Percentiles rank a stretch among this genome's conserved stretches.
Evolutionary conservation across 1,284 basidiomycete species (phyloP).

Genomic region (Ceratobasidium sp.): DNA sequence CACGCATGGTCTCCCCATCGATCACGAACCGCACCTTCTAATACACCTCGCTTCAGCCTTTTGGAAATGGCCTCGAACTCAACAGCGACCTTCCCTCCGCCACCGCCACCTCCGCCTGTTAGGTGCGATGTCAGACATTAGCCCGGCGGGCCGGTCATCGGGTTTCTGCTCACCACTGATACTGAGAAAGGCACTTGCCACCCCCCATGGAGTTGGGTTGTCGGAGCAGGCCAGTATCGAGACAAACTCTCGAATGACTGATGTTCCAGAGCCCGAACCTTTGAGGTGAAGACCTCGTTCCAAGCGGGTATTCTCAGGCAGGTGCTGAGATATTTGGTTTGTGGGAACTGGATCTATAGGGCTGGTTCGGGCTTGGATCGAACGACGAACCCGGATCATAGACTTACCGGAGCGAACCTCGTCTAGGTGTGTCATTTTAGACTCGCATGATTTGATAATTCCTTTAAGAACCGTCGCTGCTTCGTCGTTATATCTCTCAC

Average conservation of each 20-base stretch:
- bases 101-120: slow-evolving; percentile 66
- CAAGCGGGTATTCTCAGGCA: slow-evolving; percentile 60
- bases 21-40: slow-evolving; percentile 83
- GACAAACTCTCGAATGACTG: slow-evolving; percentile 76
- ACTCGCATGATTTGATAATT: slow-evolving; percentile 70
- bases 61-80: slow-evolving; percentile 81
- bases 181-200: slow-evolving; percentile 53
- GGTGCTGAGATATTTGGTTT: slow-evolving; percentile 63
- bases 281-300: slow-evolving; percentile 44
- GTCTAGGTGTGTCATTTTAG: slow-evolving; percentile 63
- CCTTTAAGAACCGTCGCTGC: slow-evolving; percentile 76
- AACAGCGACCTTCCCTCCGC: slow-evolving; percentile 67
- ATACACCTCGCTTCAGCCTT: slow-evolving; percentile 71
- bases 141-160: background rate
- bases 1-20: slow-evolving; percentile 87
- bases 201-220: slow-evolving; percentile 74
- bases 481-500: slow-evolving; percentile 77
- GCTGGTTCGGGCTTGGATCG: slow-evolving; percentile 7
- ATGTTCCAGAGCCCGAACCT: slow-evolving; percentile 46
- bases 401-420: slow-evolving; percentile 69
- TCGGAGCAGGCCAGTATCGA: slow-evolving; percentile 78
- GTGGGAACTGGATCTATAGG: slow-evolving; percentile 64
- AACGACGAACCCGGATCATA: background rate
- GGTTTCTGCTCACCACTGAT: slow-evolving; percentile 36
- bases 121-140: slow-evolving; percentile 50